Percentiles rank a stretch among this genome's conserved stretches.
These are phyloP conservation scores for Fraxinus cuspidata DNA, from an alignment of 257 asterid species.

Conservation along the genomic window DNA sequence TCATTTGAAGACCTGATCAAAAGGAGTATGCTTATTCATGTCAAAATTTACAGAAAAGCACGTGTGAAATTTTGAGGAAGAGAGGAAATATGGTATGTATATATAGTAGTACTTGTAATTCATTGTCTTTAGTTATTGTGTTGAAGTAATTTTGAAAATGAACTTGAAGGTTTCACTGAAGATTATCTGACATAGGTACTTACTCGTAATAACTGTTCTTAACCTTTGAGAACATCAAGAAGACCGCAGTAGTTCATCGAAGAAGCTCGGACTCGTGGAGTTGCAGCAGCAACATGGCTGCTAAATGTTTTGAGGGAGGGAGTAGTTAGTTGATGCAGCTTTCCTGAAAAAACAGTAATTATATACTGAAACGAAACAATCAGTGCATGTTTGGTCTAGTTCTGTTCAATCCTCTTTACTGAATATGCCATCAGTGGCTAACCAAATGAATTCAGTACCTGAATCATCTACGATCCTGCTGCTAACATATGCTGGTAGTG, in stretches of 20 bases:
- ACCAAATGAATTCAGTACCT: constrained; percentile 22
- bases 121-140: background rate
- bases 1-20: background rate
- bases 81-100: background rate
- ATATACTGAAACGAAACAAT: background rate
- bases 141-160: background rate
- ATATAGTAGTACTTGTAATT: background rate
- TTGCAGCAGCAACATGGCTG: constrained; percentile 29
- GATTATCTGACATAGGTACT: background rate
- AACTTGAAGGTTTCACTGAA: background rate
- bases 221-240: constrained; percentile 30
- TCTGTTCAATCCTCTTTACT: background rate
- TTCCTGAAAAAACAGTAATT: background rate
- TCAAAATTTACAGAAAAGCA: background rate
- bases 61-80: background rate
- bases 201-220: constrained; percentile 28
- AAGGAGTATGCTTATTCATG: background rate
- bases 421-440: background rate
- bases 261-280: constrained; percentile 25
- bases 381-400: background rate
- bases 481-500: background rate
- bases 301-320: constrained; percentile 14
- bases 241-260: constrained; percentile 47
- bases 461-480: constrained; percentile 20
- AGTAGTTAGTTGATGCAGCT: constrained; percentile 6